Evolutionary conservation across 2,329 filamentous ascomycete species (phyloP).

Genomic region (Penicillium occitanis): DNA sequence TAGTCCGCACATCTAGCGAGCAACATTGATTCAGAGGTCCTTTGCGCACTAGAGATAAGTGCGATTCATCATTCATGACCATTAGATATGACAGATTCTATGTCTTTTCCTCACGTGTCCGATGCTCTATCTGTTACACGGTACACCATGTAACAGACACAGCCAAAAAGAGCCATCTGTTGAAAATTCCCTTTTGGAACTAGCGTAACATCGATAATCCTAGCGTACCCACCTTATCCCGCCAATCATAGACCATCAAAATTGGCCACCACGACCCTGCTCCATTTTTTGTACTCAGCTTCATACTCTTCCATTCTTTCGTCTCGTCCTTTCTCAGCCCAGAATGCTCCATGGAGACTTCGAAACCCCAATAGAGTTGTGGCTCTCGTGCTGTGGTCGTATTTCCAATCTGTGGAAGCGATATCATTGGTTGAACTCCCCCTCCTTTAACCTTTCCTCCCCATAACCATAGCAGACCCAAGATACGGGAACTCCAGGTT

Average conservation of each 20-base stretch:
- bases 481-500: constrained; percentile 1
- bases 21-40: background rate
- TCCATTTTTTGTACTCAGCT: constrained; percentile 10
- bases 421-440: background rate
- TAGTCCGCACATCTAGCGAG: background rate
- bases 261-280: background rate
- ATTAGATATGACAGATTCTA: background rate
- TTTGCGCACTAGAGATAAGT: background rate
- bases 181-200: constrained; percentile 12
- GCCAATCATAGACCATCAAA: background rate
- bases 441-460: background rate
- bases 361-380: background rate
- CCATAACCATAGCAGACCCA: background rate
- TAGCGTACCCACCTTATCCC: background rate
- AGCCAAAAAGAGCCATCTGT: constrained; percentile 4
- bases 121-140: background rate
- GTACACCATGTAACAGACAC: background rate
- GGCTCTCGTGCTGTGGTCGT: background rate
- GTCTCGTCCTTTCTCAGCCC: background rate
- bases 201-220: background rate
- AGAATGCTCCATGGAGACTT: background rate
- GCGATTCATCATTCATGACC: background rate
- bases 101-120: background rate
- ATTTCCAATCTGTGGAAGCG: background rate
- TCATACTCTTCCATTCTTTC: background rate